phyloP scores from a whole-genome alignment of 371 early-diverging fungal species.

The Fennellomyces sp. region DNA sequence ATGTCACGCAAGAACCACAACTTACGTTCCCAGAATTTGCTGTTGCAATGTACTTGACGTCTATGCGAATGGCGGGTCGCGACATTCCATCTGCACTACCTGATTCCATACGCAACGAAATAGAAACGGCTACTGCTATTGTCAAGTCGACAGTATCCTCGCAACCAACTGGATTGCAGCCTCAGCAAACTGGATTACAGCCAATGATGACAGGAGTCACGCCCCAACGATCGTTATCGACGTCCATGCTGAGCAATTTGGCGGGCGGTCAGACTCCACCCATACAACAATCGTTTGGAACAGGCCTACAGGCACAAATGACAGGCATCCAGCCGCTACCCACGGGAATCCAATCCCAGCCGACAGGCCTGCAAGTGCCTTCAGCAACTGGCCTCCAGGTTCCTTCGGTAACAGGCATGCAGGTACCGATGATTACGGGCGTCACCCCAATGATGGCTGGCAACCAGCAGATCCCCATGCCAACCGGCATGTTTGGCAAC shows the following conservation, averaged over 20 bases:
- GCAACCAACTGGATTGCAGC: conserved; percentile 14
- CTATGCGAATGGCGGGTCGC: conserved; percentile 50
- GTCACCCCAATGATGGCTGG: conserved; percentile 19
- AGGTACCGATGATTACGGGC: conserved; percentile 42
- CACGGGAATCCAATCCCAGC: conserved; percentile 14
- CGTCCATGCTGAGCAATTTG: conserved; percentile 15
- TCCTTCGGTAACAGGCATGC: too few species aligned
- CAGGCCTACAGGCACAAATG: conserved; percentile 15
- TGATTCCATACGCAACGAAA: conserved; percentile 37
- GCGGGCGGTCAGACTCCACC: conserved; percentile 6
- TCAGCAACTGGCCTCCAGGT: too few species aligned
- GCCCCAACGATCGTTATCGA: conserved; percentile 17
- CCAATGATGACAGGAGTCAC: not conserved
- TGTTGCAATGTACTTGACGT: conserved; percentile 61
- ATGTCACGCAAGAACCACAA: conserved; percentile 47
- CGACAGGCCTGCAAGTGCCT: conserved; percentile 18
- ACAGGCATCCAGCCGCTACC: conserved; percentile 21
- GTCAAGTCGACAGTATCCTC: conserved; percentile 17
- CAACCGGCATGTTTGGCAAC: conserved; percentile 43
- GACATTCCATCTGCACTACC: conserved; percentile 46
- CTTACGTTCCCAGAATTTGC: conserved; percentile 64
- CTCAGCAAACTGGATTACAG: conserved; percentile 10
- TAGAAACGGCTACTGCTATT: conserved; percentile 30
- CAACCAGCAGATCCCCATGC: conserved; percentile 35
- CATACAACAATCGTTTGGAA: conserved; percentile 1